Evolutionary conservation across 345 rosid species (phyloP), one percentile per base, ranked within the genome.

Genomic region (Bretschneidera sinensis): DNA sequence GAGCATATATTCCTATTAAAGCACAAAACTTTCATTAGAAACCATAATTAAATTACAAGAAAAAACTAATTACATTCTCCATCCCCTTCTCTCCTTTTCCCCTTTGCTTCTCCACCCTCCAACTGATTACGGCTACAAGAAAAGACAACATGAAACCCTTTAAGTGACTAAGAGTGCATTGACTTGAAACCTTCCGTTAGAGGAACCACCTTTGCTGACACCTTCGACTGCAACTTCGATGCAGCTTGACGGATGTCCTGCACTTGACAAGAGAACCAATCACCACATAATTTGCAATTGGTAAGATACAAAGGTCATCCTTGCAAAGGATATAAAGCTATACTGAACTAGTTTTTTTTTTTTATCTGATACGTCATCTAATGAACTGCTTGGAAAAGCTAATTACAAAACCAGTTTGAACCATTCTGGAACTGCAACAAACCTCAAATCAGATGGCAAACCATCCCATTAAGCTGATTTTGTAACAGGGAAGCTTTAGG

Each of bases 151-250:
- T 10, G 9, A 53, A 13, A 21, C 55, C 63, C 33, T 49, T 23
- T 53, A 67, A 63, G 1, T 11, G 15, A 39, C 45, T 72, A 78
- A 1, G 89, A 69, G 67, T 87, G 64, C 62, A 39, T 55, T n/a
- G 96, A 89, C 74, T 82, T 89, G 79, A 89, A 89, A 68, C 98
- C 98, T 79, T 89, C 94, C 6, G 91, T 92, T 45, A 89, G 74
- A 54, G 97, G 90, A 62, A 87, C 77, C n/a, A 87, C 96, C 75
- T 92, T 92, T 13, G 91, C 92, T 1, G 94, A 81, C 14, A 92
- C 82, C 70, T 75, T 87, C 35, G 89, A 71, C 62, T 89, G 98
- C 86, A 92, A 69, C 82, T 83, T 85, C 35, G 73, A 31, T 5
- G 70, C 85, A 52, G 96, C 97, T 74, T 70, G 78, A 2, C 85